Conservation (phyloP, 2,329 filamentous ascomycete genomes). For the Westerdykella sp. region DNA sequence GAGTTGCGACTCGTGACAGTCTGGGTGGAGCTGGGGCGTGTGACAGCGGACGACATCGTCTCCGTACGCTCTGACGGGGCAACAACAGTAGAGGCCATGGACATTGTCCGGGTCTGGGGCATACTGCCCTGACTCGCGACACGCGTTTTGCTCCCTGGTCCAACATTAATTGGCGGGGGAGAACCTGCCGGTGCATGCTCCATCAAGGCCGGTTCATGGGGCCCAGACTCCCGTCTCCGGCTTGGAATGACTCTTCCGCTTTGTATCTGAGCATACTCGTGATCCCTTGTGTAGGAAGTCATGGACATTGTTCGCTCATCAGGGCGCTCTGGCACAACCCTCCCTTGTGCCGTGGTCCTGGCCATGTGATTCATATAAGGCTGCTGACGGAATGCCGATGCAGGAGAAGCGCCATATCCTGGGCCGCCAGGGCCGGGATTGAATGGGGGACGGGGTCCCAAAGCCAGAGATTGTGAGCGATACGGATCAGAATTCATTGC, state of each 20-base stretch:
- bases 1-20: conserved; percentile 40
- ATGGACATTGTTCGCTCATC: conserved; percentile 96
- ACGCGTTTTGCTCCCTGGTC: conserved; percentile 30
- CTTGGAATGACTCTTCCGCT: conserved; percentile 87
- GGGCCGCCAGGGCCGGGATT: conserved; percentile 46
- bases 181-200: conserved; percentile 17
- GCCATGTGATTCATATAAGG: conserved; percentile 64
- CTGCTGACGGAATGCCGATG: conserved; percentile 71
- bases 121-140: conserved; percentile 34
- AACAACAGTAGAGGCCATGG: conserved; percentile 80
- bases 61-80: conserved; percentile 56
- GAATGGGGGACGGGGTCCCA: conserved; percentile 64
- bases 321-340: conserved; percentile 83
- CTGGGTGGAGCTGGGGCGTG: conserved; percentile 33
- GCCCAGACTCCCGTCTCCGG: conserved; percentile 55
- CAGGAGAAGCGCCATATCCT: conserved; percentile 51
- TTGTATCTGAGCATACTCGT: conserved; percentile 70
- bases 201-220: conserved; percentile 15
- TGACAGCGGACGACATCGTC: conserved; percentile 49
- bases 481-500: conserved; percentile 80
- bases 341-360: conserved; percentile 82
- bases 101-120: conserved; percentile 65
- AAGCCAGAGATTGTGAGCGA: conserved; percentile 88
- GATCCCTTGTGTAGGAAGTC: conserved; percentile 72
- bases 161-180: conserved; percentile 16